Evolutionary conservation across 768 basidiomycete genomes (phyloP).

Genomic region (Pleurotus citrinopileatus): DNA sequence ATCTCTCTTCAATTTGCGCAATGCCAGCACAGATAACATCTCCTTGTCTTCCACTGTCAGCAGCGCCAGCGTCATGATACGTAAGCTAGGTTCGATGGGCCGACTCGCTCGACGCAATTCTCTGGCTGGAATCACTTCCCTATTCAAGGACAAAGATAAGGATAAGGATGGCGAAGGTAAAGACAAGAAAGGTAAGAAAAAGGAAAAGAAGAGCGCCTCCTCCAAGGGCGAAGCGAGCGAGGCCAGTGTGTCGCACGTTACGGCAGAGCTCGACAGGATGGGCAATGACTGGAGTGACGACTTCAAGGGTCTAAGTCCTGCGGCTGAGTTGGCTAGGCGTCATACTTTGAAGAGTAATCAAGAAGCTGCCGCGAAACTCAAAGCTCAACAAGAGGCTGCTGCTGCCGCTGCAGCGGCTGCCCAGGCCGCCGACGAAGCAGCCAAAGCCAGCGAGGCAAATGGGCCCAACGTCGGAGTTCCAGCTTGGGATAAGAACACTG

Average conservation of each 20-base stretch:
- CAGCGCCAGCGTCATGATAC: constrained; percentile 93
- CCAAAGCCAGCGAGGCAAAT: constrained; percentile 17
- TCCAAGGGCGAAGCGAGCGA: constrained; percentile 65
- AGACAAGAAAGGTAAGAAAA: constrained; percentile 39
- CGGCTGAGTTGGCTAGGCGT: constrained; percentile 85
- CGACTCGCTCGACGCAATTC: constrained; percentile 88
- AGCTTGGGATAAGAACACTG: constrained; percentile 83
- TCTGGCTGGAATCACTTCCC: constrained; percentile 84
- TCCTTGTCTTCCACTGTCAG: constrained; percentile 93
- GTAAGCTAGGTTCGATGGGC: constrained; percentile 90
- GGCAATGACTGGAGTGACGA: constrained; percentile 58
- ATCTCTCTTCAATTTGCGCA: constrained; percentile 85
- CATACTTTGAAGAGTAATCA: constrained; percentile 90
- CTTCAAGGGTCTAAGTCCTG: constrained; percentile 81
- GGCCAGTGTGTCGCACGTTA: constrained; percentile 76
- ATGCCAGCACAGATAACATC: constrained; percentile 91
- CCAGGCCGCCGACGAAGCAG: constrained; percentile 21
- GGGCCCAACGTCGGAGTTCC: constrained; percentile 43
- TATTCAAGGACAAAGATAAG: constrained; percentile 80
- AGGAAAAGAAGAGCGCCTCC: constrained; percentile 44
- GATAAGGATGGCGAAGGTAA: constrained; percentile 33
- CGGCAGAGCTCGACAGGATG: constrained; percentile 78
- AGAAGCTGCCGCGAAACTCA: constrained; percentile 67
- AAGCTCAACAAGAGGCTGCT: constrained; percentile 53
- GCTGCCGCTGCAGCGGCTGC: constrained; percentile 40